Conservation (phyloP, 2,329 filamentous ascomycete species). For the Penicillium concentricum region DNA sequence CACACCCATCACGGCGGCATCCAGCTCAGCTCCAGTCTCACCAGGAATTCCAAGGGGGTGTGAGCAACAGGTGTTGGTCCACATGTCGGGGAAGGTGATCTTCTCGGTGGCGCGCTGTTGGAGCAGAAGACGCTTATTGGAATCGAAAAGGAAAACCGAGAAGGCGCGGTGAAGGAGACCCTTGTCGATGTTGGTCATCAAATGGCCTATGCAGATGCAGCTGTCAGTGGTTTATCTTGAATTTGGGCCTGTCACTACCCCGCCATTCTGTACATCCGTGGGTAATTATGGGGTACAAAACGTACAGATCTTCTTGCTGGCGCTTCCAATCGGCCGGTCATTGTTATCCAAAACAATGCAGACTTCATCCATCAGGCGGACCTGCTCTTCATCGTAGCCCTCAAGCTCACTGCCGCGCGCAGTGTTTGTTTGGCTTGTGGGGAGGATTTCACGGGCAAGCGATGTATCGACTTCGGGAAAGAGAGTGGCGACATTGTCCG, state of each 20-base stretch:
- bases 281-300: conserved; percentile 20
- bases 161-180: conserved; percentile 96
- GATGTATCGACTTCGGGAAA: conserved; percentile 77
- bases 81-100: conserved; percentile 98
- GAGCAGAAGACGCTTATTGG: conserved; percentile 84
- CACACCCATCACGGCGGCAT: conserved; percentile 77
- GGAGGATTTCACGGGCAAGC: conserved; percentile 53
- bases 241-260: conserved; percentile 7
- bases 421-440: conserved; percentile 40
- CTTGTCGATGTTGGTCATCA: conserved; percentile 98
- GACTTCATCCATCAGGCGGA: conserved; percentile 96
- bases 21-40: conserved; percentile 81
- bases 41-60: conserved; percentile 89
- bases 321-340: conserved; percentile 89
- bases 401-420: conserved; percentile 68
- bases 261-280: background rate
- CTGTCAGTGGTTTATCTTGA: conserved; percentile 11
- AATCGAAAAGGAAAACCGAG: conserved; percentile 96
- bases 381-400: conserved; percentile 96
- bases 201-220: conserved; percentile 65
- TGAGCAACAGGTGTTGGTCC: conserved; percentile 99
- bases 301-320: conserved; percentile 96
- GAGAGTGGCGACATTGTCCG: conserved; percentile 78
- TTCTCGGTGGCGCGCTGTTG: conserved; percentile 96
- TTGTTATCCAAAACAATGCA: conserved; percentile 96